Evolutionary conservation across 306 rosid genomes (phyloP).

Genomic region (Quercus parvula): DNA sequence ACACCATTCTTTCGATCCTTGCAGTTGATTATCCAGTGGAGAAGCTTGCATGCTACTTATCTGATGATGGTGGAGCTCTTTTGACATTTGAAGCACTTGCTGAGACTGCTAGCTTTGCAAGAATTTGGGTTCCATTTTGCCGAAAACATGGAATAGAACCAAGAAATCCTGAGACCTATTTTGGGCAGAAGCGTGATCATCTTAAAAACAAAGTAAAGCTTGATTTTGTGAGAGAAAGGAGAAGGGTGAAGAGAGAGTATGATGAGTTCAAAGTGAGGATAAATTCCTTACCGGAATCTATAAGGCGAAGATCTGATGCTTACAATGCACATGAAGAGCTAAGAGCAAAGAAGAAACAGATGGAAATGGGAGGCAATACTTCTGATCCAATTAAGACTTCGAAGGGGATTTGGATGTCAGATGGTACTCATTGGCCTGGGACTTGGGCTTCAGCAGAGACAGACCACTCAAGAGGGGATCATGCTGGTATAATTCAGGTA

Average conservation of each 20-base stretch:
- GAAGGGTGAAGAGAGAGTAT: constrained; percentile 79
- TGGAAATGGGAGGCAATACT: constrained; percentile 49
- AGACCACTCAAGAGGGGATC: constrained; percentile 84
- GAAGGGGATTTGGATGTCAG: constrained; percentile 90
- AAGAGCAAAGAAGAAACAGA: constrained; percentile 70
- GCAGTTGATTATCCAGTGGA: constrained; percentile 84
- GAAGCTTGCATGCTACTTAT: constrained; percentile 77
- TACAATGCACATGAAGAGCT: constrained; percentile 87
- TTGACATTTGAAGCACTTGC: constrained; percentile 85
- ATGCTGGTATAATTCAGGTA: constrained; percentile 89
- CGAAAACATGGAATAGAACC: constrained; percentile 73
- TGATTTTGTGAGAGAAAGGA: constrained; percentile 84
- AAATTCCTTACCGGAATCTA: constrained; percentile 76
- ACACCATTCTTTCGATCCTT: constrained; percentile 81
- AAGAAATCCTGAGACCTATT: constrained; percentile 79
- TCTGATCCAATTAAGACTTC: constrained; percentile 56
- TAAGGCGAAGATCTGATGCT: constrained; percentile 80
- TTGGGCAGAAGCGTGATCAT: constrained; percentile 75
- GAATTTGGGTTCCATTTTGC: constrained; percentile 83
- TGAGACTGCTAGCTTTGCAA: constrained; percentile 77
- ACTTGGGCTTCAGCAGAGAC: constrained; percentile 73
- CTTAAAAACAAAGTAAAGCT: constrained; percentile 79
- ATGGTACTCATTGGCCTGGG: constrained; percentile 92
- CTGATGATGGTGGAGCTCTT: constrained; percentile 87
- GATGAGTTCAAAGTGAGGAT: constrained; percentile 86